Evolutionary conservation across 345 rosid genomes (phyloP), one percentile per base, ranked within the genome.

Genomic region (Sisymbrium irio): DNA sequence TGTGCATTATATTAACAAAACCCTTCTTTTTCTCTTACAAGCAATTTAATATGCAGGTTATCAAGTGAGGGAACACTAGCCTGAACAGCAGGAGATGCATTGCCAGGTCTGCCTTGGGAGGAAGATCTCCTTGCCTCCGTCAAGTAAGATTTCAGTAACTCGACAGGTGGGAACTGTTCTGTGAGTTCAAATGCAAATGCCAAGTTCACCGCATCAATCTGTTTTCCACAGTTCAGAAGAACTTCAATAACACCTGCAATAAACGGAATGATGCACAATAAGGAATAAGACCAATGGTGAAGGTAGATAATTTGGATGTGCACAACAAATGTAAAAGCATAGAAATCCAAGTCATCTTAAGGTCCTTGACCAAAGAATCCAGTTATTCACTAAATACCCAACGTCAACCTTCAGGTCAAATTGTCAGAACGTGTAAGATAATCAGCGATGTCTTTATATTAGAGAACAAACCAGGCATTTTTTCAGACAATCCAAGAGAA

Each of bases 131-230:
- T 86, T 25, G 93, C 87, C 53, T 90, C 99, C 71, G 86, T 85
- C 81, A 96, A 79, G 88, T 90, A 96, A 42, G 93, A 83, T 75
- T 89, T 96, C 56, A 96, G 82, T 58, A 92, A 71, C 55, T 86
- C 83, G 45, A 92, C 97, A 45, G 97, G 97, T 32, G 87, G 74
- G 81, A 96, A 96, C 82, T 81, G 90, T 65, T 83, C 86, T 6
- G 91, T 90, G 44, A 96, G 86, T 83, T 85, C 88, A 84, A 96
- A 96, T 42, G 97, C 96, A 82, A 92, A 96, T 59, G 99, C 98
- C 85, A 92, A 68, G 85, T 92, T 96, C 68, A 96, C 93, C 6
- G 99, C 98, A 85, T 92, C 99, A 54, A 96, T 90, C 69, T 90
- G 99, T 72, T 96, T 92, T 73, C 96, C 98, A 83, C 88, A 86